Base-by-base conservation (phyloP, 805 yeast genomes). In the Ogataea wickerhamii region DNA sequence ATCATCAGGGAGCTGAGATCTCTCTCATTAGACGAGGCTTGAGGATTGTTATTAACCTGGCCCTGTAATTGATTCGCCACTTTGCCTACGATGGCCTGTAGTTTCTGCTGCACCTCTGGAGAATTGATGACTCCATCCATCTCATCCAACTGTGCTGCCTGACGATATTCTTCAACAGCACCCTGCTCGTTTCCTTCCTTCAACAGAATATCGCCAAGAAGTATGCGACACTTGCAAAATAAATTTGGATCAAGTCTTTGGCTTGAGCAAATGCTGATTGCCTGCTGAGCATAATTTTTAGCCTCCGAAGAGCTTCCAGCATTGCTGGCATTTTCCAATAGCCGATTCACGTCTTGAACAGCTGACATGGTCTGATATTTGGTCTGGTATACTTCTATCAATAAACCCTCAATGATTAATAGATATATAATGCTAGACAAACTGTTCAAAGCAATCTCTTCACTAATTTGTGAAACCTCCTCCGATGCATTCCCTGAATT, bases 91-190 rank as follows among this genome's bases (percentile, higher is more conserved):
- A 58, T 39, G 3, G 48, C 29, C 26, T 49, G 45, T 14, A 60
- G 42, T 33, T 57, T 58, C 25, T 50, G 45, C 40, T 60, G 52
- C 19, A 60, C 43, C 39, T 60, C 63, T 10, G 63, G 63, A 4
- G 58, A 49, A 24, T 59, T 51, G 19, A 56, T 49, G 14, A 40
- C 52, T 4, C 64, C 64, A 33, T 60, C 64, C 18, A 35, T 32
- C 42, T 60, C 63, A 41, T 60, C 64, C 25, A 59, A 48, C 33
- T 52, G 47, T 14, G 60, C 58, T 14, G 64, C 64, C 37, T 44
- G 40, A 19, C 46, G 44, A 34, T 58, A 60, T 38, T 56, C 50
- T 5, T 47, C 54, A 16, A 58, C 47, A 6, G 64, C 64, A 17
- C 32, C 49, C 18, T 44, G 39, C 6, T 42, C 36, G 19, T 58